These are phyloP conservation scores for Geotrichum restrictum DNA, from an alignment of 1,139 yeast species.

Conservation along the genomic window DNA sequence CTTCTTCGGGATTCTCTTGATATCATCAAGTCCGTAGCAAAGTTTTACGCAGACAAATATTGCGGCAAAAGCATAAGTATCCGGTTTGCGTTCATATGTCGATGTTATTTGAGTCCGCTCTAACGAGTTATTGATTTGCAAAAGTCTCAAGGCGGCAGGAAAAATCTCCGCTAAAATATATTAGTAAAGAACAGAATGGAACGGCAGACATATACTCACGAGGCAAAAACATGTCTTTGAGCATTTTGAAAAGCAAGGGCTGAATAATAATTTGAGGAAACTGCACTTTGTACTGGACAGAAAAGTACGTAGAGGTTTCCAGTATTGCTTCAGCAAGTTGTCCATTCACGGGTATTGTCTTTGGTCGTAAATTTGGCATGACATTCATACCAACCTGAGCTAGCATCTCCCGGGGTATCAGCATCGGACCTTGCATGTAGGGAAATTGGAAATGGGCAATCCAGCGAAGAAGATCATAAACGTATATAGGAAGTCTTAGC, in stretches of 20 bases:
- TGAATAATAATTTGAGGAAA: conserved; percentile 28
- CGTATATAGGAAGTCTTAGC: conserved; percentile 32
- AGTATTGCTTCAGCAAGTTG: conserved; percentile 17
- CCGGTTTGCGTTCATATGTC: background rate
- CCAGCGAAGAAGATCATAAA: conserved; percentile 36
- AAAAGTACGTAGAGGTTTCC: conserved; percentile 21
- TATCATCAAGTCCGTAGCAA: conserved; percentile 37
- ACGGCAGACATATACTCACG: conserved; percentile 21
- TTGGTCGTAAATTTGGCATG: background rate
- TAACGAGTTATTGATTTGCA: background rate
- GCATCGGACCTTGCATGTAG: conserved; percentile 26
- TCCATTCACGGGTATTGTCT: background rate
- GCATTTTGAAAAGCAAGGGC: conserved; percentile 32
- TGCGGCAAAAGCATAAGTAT: conserved; percentile 8
- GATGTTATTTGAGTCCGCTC: background rate
- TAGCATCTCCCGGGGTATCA: conserved; percentile 25
- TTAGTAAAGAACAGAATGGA: conserved; percentile 15
- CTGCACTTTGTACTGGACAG: conserved; percentile 19
- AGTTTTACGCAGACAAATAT: conserved; percentile 35
- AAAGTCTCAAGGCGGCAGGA: conserved; percentile 10
- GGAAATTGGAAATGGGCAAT: conserved; percentile 33
- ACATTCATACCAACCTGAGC: conserved; percentile 2
- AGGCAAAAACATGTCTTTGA: conserved; percentile 37
- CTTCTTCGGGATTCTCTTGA: conserved; percentile 20
- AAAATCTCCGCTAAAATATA: conserved; percentile 30